Evolutionary conservation across 2,329 filamentous ascomycete species (phyloP), one percentile per base, ranked within the genome.

Genomic region (Fusarium sp.): DNA sequence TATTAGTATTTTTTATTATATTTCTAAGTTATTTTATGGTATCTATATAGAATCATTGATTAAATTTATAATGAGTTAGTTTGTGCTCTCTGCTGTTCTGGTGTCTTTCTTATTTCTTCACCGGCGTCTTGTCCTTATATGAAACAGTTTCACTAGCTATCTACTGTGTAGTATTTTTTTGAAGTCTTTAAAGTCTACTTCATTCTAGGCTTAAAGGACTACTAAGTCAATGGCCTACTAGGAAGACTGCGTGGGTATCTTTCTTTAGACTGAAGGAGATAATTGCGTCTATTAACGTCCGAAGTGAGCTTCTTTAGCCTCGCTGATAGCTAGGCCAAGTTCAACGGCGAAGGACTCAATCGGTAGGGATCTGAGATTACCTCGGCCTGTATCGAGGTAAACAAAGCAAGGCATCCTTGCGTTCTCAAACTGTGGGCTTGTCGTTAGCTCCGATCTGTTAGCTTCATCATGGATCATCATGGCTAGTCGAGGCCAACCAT

Each of bases 391-490:
- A 42, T 14, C 3, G 8, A 2, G 38, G 11, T 20, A 2, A 4
- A 23, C 2, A 42, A 42, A 11, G 7, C 18, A 42, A 9, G 11
- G 11, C 1, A 42, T 9, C 38, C 38, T 2, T 42, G 38, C 6
- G 1, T 2, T 14, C 38, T 14, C 4, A 14, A 4, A 42, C 4
- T 14, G 11, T 1, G 0, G 38, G 38, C 11, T 0, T 14, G 4
- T 4, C 1, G 38, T 23, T 23, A 14, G 18, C 38, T 23, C 18
- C 6, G 11, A 42, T 23, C 11, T 42, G 18, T 8, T 42, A 42
- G 18, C 38, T 23, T 23, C 18, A 23, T 23, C 11, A 14, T 42
- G 18, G 38, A 42, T 4, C 38, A 42, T 23, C 18, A 14, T 42
- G 18, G 7, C 18, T 13, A 23, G 38, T 23, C 6, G 36, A 42